A percentile compares a stretch with the other conserved stretches of the same genome.
phyloP scores from a whole-genome alignment of 148 eudicot species.

The Rhododendron vialii region DNA sequence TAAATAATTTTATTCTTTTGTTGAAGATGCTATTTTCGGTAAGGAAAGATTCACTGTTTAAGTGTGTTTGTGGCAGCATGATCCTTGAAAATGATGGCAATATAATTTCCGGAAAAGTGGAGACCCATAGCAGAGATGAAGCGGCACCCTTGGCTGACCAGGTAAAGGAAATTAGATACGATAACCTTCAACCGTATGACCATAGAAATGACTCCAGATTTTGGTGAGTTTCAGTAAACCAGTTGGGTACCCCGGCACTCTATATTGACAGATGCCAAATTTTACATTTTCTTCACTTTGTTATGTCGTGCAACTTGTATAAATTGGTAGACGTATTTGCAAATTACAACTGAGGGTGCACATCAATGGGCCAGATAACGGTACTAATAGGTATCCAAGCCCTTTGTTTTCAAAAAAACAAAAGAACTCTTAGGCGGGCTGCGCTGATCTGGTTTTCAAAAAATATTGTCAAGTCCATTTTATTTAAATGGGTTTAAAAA shows the following conservation, averaged over 20 bases:
- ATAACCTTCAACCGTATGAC: neutral
- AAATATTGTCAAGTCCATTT: neutral
- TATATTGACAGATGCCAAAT: neutral
- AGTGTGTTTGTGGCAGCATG: conserved; percentile 47
- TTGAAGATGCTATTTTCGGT: neutral
- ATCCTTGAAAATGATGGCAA: conserved; percentile 93
- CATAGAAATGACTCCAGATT: neutral
- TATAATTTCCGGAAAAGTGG: conserved; percentile 86
- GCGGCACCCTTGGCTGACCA: conserved; percentile 92
- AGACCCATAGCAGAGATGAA: conserved; percentile 68
- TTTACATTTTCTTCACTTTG: neutral
- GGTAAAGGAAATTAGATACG: conserved; percentile 32
- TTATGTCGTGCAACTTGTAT: neutral
- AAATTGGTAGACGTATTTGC: neutral
- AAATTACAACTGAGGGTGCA: too few species aligned
- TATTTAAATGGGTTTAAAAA: neutral
- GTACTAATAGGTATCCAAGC: neutral
- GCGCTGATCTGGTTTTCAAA: neutral
- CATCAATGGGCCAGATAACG: neutral
- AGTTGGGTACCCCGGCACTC: neutral
- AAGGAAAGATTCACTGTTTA: neutral
- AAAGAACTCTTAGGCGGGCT: neutral
- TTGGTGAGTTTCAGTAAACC: neutral
- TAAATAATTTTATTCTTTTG: neutral
- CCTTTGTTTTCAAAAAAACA: neutral